Conservation (phyloP, 768 basidiomycete species). For the Hericium coralloides region DNA sequence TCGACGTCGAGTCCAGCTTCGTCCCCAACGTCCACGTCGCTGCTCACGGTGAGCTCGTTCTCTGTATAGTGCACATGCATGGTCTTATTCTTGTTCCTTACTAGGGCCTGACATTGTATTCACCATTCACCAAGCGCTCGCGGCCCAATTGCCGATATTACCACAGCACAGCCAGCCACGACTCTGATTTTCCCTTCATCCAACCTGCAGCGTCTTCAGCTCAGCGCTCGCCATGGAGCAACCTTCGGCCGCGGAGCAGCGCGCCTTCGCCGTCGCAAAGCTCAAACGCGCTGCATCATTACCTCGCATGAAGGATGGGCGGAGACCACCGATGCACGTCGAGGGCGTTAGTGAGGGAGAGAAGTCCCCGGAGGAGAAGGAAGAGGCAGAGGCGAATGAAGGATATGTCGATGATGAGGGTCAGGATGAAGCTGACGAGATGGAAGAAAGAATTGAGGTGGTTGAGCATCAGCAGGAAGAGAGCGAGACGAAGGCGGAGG, state of each 20-base stretch:
- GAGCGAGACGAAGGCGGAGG: constrained; percentile 10
- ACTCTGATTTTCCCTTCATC: not conserved
- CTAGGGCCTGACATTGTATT: not conserved
- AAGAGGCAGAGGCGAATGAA: constrained; percentile 13
- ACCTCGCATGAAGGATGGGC: constrained; percentile 85
- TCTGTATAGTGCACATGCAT: too few relatives aligned
- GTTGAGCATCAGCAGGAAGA: not conserved
- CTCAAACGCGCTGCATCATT: constrained; percentile 88
- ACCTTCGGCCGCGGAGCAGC: constrained; percentile 58
- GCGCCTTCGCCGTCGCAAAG: constrained; percentile 82
- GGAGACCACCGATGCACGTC: constrained; percentile 79
- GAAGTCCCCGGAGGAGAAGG: constrained; percentile 31
- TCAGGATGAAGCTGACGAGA: not conserved
- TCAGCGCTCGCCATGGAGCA: constrained; percentile 23
- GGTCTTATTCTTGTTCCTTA: not conserved
- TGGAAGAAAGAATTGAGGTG: not conserved
- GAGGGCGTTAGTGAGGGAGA: constrained; percentile 82
- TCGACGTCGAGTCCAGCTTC: too few relatives aligned
- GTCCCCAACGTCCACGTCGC: not conserved
- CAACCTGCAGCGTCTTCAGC: not conserved
- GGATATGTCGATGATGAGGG: not conserved
- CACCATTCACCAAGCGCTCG: not conserved
- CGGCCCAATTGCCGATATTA: not conserved
- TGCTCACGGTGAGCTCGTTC: not conserved
- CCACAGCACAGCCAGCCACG: not conserved